Conservation (phyloP, 2,329 filamentous ascomycete genomes). For the Talaromyces sp. region DNA sequence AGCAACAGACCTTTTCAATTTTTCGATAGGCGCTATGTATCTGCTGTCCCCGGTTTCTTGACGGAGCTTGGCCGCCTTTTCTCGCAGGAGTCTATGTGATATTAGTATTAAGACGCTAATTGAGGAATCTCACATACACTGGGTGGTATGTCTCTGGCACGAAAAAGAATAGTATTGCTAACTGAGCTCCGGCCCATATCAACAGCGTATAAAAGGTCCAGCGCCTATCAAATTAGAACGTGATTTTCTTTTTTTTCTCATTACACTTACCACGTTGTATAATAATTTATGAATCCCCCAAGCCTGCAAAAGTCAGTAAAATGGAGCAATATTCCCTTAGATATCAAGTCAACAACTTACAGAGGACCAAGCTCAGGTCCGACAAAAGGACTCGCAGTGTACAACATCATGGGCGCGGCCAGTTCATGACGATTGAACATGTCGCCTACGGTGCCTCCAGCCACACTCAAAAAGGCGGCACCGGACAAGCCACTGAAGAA, state of each 20-base stretch:
- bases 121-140: conserved; percentile 28
- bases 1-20: conserved; percentile 60
- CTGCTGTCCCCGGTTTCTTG: conserved; percentile 51
- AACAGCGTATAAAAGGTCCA: conserved; percentile 82
- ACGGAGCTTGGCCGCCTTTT: conserved; percentile 65
- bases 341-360: conserved; percentile 17
- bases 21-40: conserved; percentile 74
- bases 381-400: conserved; percentile 58
- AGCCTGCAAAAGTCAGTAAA: conserved; percentile 20
- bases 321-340: background rate
- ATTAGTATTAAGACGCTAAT: conserved; percentile 38
- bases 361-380: conserved; percentile 54
- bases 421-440: conserved; percentile 65
- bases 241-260: background rate
- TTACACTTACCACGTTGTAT: conserved; percentile 53
- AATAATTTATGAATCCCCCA: conserved; percentile 79
- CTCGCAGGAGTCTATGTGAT: conserved; percentile 55
- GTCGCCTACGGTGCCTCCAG: conserved; percentile 81
- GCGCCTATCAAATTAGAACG: conserved; percentile 38
- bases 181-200: conserved; percentile 68
- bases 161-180: conserved; percentile 60
- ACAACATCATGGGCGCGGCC: conserved; percentile 80
- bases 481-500: conserved; percentile 57
- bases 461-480: conserved; percentile 59
- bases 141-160: conserved; percentile 83